These are phyloP conservation scores for Carex arenaria DNA, from an alignment of 202 grass and related monocot species.

Conservation along the genomic window DNA sequence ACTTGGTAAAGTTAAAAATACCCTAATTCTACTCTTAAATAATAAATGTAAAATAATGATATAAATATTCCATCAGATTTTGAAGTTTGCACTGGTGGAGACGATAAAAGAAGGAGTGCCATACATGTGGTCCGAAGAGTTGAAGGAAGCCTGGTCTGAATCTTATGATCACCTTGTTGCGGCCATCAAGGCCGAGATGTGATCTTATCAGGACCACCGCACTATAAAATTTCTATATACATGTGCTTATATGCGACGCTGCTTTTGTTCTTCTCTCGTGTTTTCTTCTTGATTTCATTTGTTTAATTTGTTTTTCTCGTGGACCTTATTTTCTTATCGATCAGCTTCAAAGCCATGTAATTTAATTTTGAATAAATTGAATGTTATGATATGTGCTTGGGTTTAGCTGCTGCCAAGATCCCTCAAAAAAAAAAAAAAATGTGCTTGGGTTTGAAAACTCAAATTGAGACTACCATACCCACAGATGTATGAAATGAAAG, in stretches of 20 bases:
- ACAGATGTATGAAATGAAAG: conserved; percentile 52
- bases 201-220: background rate
- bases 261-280: background rate
- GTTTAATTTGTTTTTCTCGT: background rate
- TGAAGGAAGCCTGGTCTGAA: conserved; percentile 58
- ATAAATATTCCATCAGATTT: conserved; percentile 3
- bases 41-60: no score
- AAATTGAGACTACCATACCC: conserved; percentile 88
- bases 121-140: conserved; percentile 53
- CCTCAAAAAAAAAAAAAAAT: background rate
- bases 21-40: no score
- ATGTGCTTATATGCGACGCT: background rate
- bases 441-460: conserved; percentile 70
- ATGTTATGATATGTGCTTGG: no score
- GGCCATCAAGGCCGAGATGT: conserved; percentile 28
- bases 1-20: no score
- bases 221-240: background rate
- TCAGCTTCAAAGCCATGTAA: no score
- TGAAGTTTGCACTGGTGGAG: conserved; percentile 25
- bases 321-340: no score
- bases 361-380: no score
- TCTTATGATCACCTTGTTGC: conserved; percentile 62
- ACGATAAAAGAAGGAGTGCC: conserved; percentile 21
- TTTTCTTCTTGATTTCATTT: background rate
- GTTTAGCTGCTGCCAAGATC: no score